A percentile compares a stretch with the other conserved stretches of the same genome.
phyloP scores from a whole-genome alignment of 179 eudicot genomes.

The Drosera spatulata region DNA sequence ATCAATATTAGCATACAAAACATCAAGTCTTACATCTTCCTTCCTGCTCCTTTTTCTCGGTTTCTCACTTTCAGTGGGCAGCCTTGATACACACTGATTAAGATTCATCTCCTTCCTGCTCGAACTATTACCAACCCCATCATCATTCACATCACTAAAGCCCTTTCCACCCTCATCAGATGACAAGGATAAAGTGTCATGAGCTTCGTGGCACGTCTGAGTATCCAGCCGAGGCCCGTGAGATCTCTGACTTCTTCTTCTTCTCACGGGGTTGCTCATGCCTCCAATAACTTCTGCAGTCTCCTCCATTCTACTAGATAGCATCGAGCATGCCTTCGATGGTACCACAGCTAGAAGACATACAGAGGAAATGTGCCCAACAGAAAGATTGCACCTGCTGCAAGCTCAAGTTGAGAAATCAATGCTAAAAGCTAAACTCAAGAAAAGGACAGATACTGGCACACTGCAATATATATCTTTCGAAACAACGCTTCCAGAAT shows the following conservation, averaged over 20 bases:
- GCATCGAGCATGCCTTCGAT: conserved; percentile 3
- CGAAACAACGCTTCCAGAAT: too few relatives aligned
- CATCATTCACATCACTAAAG: conserved; percentile 59
- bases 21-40: conserved; percentile 37
- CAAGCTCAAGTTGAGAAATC: too few relatives aligned
- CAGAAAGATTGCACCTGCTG: too few relatives aligned
- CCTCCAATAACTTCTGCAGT: conserved; percentile 34
- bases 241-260: conserved; percentile 52
- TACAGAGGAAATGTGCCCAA: too few relatives aligned
- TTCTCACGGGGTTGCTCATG: conserved; percentile 32
- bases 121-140: conserved; percentile 29
- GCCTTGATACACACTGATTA: conserved; percentile 41
- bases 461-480: neutral
- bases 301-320: conserved; percentile 53
- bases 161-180: conserved; percentile 52
- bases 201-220: conserved; percentile 22
- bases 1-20: conserved; percentile 21
- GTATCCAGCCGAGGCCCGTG: conserved; percentile 58
- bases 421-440: conserved; percentile 1
- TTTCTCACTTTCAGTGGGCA: conserved; percentile 22
- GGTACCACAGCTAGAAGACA: neutral
- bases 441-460: conserved; percentile 7
- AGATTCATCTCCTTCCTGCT: conserved; percentile 65
- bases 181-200: conserved; percentile 37
- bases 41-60: conserved; percentile 29